Evolutionary conservation across 352 stramenopile genomes (phyloP), one percentile per base, ranked within the genome.

Genomic region (Phytophthora hibernalis): DNA sequence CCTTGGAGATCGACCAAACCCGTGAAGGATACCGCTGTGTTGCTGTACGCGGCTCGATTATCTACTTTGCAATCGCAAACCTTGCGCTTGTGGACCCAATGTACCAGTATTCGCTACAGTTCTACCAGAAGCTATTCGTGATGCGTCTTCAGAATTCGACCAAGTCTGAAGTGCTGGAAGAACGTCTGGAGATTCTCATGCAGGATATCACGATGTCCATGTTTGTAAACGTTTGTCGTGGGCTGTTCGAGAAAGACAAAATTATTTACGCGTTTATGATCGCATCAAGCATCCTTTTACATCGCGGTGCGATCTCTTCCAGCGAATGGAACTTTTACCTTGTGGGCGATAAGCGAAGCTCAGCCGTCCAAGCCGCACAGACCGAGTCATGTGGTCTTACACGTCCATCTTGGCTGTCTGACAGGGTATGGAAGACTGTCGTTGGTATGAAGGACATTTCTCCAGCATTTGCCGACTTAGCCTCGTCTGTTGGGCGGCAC

Each of bases 211-310:
- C 95, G 1, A 77, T 77, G 43, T 97, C 85, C 42, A 97, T 98
- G 80, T 98, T 97, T 56, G 87, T 96, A 5, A 98, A 98, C 76
- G 82, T 98, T 1, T 98, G 95, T 63, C 85, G 93, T 2, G 95
- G 95, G 0, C 70, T 98, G 1, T 98, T 98, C 62, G 95, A 98
- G 68, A 96, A 96, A 51, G 90, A 98, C 77, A 98, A 98, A 72
- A 86, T 98, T 44, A 82, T 98, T 18, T 98, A 97, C 72, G 89
- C 94, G 11, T 97, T 98, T 65, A 96, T 97, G 77, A 97, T 98
- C 38, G 90, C 86, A 3, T 77, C 89, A 18, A 94, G 89, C 30
- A 97, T 98, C 57, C 47, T 95, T 4, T 65, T 96, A 1, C 89
- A 97, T 53, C 72, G 74, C 18, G 85, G 83, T 30, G 72, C 74